Conservation (phyloP, 768 basidiomycete genomes). For the Nevesoporus exiguus region DNA sequence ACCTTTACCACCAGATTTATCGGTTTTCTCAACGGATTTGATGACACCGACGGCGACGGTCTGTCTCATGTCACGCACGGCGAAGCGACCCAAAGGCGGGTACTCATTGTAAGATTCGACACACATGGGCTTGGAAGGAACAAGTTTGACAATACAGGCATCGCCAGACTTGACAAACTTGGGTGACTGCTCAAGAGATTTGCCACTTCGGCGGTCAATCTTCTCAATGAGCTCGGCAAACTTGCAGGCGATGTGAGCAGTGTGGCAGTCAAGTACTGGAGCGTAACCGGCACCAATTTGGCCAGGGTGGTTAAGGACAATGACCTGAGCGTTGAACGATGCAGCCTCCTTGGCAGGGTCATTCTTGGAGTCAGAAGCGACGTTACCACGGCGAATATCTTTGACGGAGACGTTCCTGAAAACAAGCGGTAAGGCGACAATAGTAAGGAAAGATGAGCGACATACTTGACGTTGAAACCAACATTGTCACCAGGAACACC, state of each 20-base stretch:
- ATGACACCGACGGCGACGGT: slow-evolving; percentile 99
- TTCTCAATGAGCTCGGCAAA: slow-evolving; percentile 98
- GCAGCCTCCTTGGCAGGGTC: slow-evolving; percentile 99
- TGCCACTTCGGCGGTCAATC: slow-evolving; percentile 98
- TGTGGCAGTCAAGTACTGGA: slow-evolving; percentile 99
- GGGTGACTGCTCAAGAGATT: slow-evolving; percentile 80
- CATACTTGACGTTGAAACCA: slow-evolving; percentile 96
- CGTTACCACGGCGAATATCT: slow-evolving; percentile 99
- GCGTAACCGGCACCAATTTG: slow-evolving; percentile 99
- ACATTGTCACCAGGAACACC: slow-evolving; percentile 99
- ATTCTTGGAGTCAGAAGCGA: slow-evolving; percentile 99
- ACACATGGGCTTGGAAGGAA: slow-evolving; percentile 96
- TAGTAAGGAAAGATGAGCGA: slow-evolving; percentile 9
- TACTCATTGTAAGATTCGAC: slow-evolving; percentile 94
- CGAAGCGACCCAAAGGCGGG: slow-evolving; percentile 98
- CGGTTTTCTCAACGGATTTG: slow-evolving; percentile 95
- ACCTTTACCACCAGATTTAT: slow-evolving; percentile 87
- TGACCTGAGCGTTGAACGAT: slow-evolving; percentile 99
- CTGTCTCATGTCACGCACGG: slow-evolving; percentile 99
- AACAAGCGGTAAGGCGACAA: slow-evolving; percentile 2
- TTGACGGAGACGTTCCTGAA: slow-evolving; percentile 98
- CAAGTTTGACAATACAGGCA: slow-evolving; percentile 96
- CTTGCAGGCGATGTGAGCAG: slow-evolving; percentile 99
- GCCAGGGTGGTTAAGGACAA: slow-evolving; percentile 99
- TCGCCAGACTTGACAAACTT: slow-evolving; percentile 99